Conservation (phyloP, 441 rosid genomes). For the Francoa sonchifolia region DNA sequence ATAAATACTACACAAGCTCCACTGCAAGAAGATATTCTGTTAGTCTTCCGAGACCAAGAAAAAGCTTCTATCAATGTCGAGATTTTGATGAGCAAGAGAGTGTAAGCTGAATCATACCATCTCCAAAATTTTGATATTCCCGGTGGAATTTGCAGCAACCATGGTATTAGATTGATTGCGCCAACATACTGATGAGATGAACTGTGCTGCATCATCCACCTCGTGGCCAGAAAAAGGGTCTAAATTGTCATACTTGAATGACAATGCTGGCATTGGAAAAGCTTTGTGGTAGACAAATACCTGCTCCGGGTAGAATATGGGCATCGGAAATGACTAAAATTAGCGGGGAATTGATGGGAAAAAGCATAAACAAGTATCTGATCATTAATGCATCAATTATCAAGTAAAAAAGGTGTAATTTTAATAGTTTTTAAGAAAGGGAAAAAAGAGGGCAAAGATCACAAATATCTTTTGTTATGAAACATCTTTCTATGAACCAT, state of each 20-base stretch:
- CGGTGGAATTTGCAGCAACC: conserved; percentile 88
- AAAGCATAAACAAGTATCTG: no score
- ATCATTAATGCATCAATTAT: no score
- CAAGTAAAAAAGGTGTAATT: no score
- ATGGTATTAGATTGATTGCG: conserved; percentile 70
- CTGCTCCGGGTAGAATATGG: conserved; percentile 22
- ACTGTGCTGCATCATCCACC: conserved; percentile 57
- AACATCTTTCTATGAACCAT: no score
- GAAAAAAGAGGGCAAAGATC: no score
- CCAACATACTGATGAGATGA: conserved; percentile 92
- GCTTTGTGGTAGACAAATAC: conserved; percentile 93
- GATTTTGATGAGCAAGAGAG: no score
- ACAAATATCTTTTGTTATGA: no score
- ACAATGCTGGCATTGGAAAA: conserved; percentile 90
- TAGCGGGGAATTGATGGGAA: no score
- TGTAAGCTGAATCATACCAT: conserved; percentile 33
- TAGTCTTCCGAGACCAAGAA: not conserved
- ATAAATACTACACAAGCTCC: not conserved
- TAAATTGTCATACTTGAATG: conserved; percentile 53
- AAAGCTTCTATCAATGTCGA: conserved; percentile 9
- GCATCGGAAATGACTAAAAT: not conserved
- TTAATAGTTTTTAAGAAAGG: no score
- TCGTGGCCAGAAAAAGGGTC: conserved; percentile 54
- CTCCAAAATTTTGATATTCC: conserved; percentile 90
- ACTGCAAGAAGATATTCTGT: not conserved